phyloP scores from a whole-genome alignment of 1,139 yeast genomes.

The Saccharomyces pastorianus region DNA sequence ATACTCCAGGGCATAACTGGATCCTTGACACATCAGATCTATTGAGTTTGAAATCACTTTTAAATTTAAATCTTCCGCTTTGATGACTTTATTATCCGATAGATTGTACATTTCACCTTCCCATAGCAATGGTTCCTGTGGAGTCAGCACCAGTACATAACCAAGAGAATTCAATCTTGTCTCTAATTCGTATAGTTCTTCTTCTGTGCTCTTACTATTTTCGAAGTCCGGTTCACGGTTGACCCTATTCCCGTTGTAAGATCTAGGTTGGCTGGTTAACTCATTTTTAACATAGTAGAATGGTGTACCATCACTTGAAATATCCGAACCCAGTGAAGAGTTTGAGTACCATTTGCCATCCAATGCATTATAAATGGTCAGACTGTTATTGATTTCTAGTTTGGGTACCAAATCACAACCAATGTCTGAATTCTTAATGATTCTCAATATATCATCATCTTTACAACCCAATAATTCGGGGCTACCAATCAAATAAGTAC shows the following conservation, averaged over 20 bases:
- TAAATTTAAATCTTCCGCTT: constrained; percentile 25
- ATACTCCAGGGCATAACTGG: constrained; percentile 40
- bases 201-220: constrained; percentile 32
- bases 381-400: constrained; percentile 28
- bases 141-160: constrained; percentile 67
- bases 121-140: constrained; percentile 85
- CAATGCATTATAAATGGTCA: constrained; percentile 25
- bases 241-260: constrained; percentile 6
- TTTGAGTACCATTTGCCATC: constrained; percentile 21
- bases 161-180: constrained; percentile 35
- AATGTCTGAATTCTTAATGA: constrained; percentile 32
- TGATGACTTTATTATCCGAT: constrained; percentile 21
- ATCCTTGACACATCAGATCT: constrained; percentile 61
- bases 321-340: constrained; percentile 19
- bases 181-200: constrained; percentile 27
- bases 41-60: constrained; percentile 61
- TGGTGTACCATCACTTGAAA: constrained; percentile 20
- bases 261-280: constrained; percentile 3
- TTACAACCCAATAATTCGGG: constrained; percentile 32
- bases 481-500: constrained; percentile 39
- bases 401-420: constrained; percentile 33
- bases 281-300: constrained; percentile 22
- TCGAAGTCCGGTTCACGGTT: constrained; percentile 9
- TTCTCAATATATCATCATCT: constrained; percentile 33
- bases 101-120: constrained; percentile 69